Evolutionary conservation across 441 rosid species (phyloP).

Genomic region (Populus hybrid): DNA sequence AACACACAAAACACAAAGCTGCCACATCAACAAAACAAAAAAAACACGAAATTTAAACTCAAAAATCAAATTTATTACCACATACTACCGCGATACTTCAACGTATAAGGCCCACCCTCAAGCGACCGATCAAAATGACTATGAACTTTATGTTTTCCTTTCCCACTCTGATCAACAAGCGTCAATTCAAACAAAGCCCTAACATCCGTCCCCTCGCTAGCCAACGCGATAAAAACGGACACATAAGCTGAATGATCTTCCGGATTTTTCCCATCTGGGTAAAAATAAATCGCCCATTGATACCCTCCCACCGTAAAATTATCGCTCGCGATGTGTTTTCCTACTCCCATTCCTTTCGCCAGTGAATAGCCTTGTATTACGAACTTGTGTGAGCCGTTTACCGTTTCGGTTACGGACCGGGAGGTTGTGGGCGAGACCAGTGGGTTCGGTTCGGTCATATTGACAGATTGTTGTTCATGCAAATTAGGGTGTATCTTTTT

Average conservation of each 20-base stretch:
- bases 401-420: conserved; percentile 74
- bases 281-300: conserved; percentile 96
- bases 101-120: conserved; percentile 91
- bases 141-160: conserved; percentile 86
- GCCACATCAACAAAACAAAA: neutral
- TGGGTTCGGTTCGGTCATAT: neutral
- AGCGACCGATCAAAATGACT: conserved; percentile 94
- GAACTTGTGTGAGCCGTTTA: conserved; percentile 85
- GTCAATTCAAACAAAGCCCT: conserved; percentile 88
- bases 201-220: conserved; percentile 95
- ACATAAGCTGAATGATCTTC: conserved; percentile 86
- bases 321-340: conserved; percentile 95
- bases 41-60: neutral
- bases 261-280: conserved; percentile 90
- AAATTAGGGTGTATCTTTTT: neutral
- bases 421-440: conserved; percentile 45
- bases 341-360: conserved; percentile 93
- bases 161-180: conserved; percentile 83
- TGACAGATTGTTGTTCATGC: neutral
- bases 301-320: conserved; percentile 81
- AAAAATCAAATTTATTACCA: conserved; percentile 44
- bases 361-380: conserved; percentile 80
- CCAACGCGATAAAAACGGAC: conserved; percentile 87
- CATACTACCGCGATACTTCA: conserved; percentile 95
- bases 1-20: neutral